Percentiles rank a stretch among this genome's conserved stretches.
Evolutionary conservation across 371 early-diverging fungal species (phyloP).

Genomic region (Capillidium rhysosporum): DNA sequence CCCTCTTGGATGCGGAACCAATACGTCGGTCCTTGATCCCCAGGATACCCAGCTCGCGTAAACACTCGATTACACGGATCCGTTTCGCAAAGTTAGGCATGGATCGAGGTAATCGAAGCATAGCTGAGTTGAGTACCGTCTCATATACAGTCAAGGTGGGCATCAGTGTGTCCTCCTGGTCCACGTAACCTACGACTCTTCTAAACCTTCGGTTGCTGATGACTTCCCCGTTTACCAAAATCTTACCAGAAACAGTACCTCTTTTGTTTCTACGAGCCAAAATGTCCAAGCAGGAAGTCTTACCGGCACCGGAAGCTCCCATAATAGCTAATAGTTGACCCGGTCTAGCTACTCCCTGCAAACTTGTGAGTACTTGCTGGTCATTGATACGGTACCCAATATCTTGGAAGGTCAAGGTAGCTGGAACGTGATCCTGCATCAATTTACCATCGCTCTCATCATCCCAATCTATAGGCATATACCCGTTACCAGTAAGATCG

Average conservation of each 20-base stretch:
- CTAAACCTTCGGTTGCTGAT: slow-evolving; percentile 30
- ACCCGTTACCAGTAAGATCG: background rate
- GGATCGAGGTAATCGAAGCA: slow-evolving; percentile 47
- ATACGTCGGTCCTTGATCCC: slow-evolving; percentile 38
- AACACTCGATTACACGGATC: slow-evolving; percentile 37
- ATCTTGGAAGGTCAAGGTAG: slow-evolving; percentile 40
- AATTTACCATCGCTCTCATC: slow-evolving; percentile 36
- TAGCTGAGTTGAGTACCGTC: slow-evolving; percentile 67
- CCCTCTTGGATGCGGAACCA: slow-evolving; percentile 41
- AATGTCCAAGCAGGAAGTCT: slow-evolving; percentile 73
- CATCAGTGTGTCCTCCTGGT: slow-evolving; percentile 79
- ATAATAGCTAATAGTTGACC: slow-evolving; percentile 73
- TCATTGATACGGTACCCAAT: slow-evolving; percentile 32
- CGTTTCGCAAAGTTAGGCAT: slow-evolving; percentile 27
- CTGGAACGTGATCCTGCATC: slow-evolving; percentile 48
- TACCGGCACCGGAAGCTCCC: slow-evolving; percentile 42
- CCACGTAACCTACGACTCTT: slow-evolving; percentile 63
- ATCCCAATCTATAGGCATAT: slow-evolving; percentile 16
- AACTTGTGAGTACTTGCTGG: slow-evolving; percentile 29
- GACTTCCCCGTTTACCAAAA: slow-evolving; percentile 57
- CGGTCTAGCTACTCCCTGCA: slow-evolving; percentile 48
- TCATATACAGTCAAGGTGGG: slow-evolving; percentile 77
- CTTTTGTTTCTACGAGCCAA: slow-evolving; percentile 68
- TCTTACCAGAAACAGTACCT: slow-evolving; percentile 67
- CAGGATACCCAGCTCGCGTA: slow-evolving; percentile 42